A percentile compares a stretch with the other conserved stretches of the same genome.
Evolutionary conservation across 1,139 yeast genomes (phyloP).

Genomic region (Arxiozyma slooffiae): DNA sequence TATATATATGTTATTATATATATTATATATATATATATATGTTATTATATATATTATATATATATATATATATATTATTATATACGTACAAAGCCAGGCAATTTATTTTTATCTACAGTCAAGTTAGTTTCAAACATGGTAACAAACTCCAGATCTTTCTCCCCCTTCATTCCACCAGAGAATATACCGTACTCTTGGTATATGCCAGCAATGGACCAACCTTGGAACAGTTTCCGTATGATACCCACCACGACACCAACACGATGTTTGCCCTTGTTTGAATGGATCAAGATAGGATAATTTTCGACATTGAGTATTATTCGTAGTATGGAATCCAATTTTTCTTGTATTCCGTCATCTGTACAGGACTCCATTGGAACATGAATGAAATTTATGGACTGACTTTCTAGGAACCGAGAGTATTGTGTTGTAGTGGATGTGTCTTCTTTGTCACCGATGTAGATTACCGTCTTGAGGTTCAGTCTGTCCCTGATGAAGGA

Average conservation of each 20-base stretch:
- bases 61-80: background rate
- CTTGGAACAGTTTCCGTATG: constrained; percentile 74
- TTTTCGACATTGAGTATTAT: constrained; percentile 59
- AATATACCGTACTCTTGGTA: constrained; percentile 90
- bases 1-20: no score
- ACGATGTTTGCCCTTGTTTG: constrained; percentile 91
- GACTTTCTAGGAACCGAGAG: constrained; percentile 48
- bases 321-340: constrained; percentile 53
- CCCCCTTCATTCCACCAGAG: constrained; percentile 81
- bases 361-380: constrained; percentile 61
- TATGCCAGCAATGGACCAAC: constrained; percentile 88
- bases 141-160: constrained; percentile 65
- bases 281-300: constrained; percentile 80
- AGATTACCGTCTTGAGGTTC: constrained; percentile 67
- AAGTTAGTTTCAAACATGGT: constrained; percentile 28
- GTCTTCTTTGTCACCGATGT: constrained; percentile 68
- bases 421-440: constrained; percentile 53
- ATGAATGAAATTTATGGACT: constrained; percentile 49
- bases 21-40: background rate
- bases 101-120: constrained; percentile 11
- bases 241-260: constrained; percentile 87
- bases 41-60: background rate
- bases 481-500: constrained; percentile 59
- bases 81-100: constrained; percentile 15
- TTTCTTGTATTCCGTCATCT: constrained; percentile 58